Evolutionary conservation across 2,329 filamentous ascomycete species (phyloP).

Genomic region (Phialophora tarda): DNA sequence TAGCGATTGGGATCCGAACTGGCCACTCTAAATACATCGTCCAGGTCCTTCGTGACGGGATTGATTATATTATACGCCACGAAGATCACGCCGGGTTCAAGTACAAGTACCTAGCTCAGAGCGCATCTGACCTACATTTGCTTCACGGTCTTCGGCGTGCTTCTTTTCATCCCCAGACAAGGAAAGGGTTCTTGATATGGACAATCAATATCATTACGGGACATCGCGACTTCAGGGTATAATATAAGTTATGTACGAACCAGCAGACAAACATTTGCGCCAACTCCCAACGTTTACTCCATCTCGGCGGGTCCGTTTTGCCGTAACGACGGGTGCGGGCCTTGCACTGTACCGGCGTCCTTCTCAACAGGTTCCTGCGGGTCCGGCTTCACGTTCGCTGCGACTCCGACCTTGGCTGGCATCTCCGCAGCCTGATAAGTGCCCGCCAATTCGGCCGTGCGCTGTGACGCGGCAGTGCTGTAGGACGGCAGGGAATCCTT

Average conservation of each 20-base stretch:
- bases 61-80: neutral
- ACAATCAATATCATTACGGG: slow-evolving; percentile 12
- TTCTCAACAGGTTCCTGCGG: slow-evolving; percentile 24
- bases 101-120: neutral
- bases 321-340: slow-evolving; percentile 9
- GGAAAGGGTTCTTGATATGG: neutral
- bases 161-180: neutral
- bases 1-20: neutral
- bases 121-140: neutral
- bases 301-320: slow-evolving; percentile 21
- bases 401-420: slow-evolving; percentile 2
- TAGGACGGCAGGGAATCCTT: slow-evolving; percentile 21
- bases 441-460: slow-evolving; percentile 15
- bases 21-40: no score
- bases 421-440: slow-evolving; percentile 21
- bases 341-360: slow-evolving; percentile 18
- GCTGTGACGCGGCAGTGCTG: slow-evolving; percentile 15
- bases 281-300: slow-evolving; percentile 1
- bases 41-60: no score
- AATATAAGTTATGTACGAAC: neutral
- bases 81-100: neutral
- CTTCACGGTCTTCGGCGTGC: neutral
- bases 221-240: neutral
- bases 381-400: neutral
- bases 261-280: neutral